Evolutionary conservation across 2,329 filamentous ascomycete genomes (phyloP).

Genomic region (Didymosphaeria variabile): DNA sequence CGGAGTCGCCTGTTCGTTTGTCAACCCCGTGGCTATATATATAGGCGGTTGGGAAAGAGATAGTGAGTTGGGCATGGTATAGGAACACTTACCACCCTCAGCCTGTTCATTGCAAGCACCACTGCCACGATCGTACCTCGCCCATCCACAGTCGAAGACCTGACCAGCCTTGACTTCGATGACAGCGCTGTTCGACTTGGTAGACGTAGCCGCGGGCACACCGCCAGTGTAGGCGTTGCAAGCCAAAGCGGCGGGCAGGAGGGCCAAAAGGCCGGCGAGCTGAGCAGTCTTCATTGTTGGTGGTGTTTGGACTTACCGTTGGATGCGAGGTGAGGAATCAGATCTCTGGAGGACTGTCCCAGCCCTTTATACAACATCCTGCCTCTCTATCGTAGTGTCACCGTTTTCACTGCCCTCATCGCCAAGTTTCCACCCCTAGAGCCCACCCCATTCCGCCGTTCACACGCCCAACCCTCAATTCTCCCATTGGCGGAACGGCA

Average conservation of each 20-base stretch:
- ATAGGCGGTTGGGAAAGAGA: background rate
- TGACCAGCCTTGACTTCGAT: conserved; percentile 36
- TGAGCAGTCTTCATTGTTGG: conserved; percentile 28
- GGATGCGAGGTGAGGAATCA: conserved; percentile 1
- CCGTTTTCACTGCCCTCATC: too few relatives aligned
- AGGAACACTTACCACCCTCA: conserved; percentile 27
- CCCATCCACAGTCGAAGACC: conserved; percentile 36
- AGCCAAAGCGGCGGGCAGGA: conserved; percentile 32
- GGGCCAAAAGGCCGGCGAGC: conserved; percentile 26
- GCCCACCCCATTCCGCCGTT: background rate
- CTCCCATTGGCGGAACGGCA: conserved; percentile 1
- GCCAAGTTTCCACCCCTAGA: background rate
- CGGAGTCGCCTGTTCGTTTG: conserved; percentile 38
- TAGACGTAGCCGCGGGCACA: conserved; percentile 33
- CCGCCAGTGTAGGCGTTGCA: conserved; percentile 38
- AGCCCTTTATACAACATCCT: background rate
- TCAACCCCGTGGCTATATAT: background rate
- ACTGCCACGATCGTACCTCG: conserved; percentile 36
- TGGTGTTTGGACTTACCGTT: background rate
- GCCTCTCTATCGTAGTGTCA: background rate
- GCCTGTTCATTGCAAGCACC: conserved; percentile 34
- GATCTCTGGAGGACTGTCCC: background rate
- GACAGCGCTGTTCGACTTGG: conserved; percentile 38
- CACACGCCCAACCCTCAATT: background rate
- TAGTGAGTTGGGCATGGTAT: background rate